These are phyloP conservation scores for Manihot esculenta DNA, from an alignment of 441 rosid genomes.

Conservation along the genomic window DNA sequence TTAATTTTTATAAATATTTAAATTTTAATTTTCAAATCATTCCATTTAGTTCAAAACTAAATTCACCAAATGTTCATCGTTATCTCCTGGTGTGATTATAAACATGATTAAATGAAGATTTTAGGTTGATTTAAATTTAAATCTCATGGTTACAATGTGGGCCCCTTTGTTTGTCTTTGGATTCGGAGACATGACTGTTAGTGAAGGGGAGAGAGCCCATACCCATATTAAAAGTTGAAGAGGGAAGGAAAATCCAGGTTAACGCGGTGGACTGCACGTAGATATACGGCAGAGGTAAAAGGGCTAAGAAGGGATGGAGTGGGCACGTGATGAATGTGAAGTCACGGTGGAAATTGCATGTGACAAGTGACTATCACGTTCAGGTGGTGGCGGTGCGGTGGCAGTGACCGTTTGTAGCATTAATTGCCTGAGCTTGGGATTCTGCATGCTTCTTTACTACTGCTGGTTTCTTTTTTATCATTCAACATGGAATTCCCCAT, in stretches of 20 bases:
- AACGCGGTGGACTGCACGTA: too few relatives aligned
- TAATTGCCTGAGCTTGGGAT: conserved; percentile 25
- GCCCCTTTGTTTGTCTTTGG: conserved; percentile 20
- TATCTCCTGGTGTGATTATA: too few relatives aligned
- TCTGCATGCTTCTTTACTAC: not conserved
- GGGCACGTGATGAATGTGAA: conserved; percentile 34
- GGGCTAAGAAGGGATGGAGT: not conserved
- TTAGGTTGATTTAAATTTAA: too few relatives aligned
- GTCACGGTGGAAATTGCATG: conserved; percentile 29
- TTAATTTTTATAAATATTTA: too few relatives aligned
- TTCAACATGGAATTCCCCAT: not conserved
- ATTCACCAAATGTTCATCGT: too few relatives aligned
- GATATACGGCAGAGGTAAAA: not conserved
- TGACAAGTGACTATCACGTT: conserved; percentile 29
- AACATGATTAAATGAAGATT: too few relatives aligned
- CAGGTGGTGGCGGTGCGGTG: conserved; percentile 32
- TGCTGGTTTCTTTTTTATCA: not conserved
- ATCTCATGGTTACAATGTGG: conserved; percentile 2
- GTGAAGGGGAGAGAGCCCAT: conserved; percentile 19
- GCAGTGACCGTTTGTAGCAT: conserved; percentile 35
- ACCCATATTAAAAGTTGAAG: conserved; percentile 1
- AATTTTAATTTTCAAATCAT: too few relatives aligned
- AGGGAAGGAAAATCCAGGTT: not conserved
- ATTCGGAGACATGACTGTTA: conserved; percentile 17
- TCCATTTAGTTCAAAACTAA: too few relatives aligned